A percentile compares a stretch with the other conserved stretches of the same genome.
Conservation (phyloP, 2,329 filamentous ascomycete genomes). For the Pestalotiopsis sp. region DNA sequence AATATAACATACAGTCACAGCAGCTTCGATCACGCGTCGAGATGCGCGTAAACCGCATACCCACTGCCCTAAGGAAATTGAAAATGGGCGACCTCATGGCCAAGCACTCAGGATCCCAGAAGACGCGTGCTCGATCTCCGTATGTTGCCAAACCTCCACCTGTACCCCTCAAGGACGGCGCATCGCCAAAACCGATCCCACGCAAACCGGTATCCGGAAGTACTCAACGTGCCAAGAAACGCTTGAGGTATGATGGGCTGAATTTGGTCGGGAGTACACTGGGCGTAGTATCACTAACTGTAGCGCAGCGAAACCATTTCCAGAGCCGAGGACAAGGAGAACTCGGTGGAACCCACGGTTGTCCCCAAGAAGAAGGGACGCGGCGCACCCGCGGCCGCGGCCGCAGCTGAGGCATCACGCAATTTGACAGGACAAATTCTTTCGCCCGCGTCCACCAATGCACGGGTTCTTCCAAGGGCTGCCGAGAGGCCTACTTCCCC, state of each 20-base stretch:
- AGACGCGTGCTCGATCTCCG: slow-evolving; percentile 30
- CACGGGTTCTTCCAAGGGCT: slow-evolving; percentile 51
- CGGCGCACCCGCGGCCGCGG: slow-evolving; percentile 41
- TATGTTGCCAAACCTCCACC: slow-evolving; percentile 42
- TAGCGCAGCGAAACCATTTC: slow-evolving; percentile 62
- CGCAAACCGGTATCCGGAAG: slow-evolving; percentile 36
- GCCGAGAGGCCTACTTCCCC: slow-evolving; percentile 4
- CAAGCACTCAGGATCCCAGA: slow-evolving; percentile 50
- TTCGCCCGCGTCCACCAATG: slow-evolving; percentile 83
- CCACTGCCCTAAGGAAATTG: slow-evolving; percentile 73
- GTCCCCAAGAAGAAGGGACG: slow-evolving; percentile 72
- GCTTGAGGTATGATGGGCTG: slow-evolving; percentile 48
- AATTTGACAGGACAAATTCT: slow-evolving; percentile 63
- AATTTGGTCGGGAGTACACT: background rate
- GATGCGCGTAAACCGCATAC: slow-evolving; percentile 91
- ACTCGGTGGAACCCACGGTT: slow-evolving; percentile 59
- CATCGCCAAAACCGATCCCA: slow-evolving; percentile 34
- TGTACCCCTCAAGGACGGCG: slow-evolving; percentile 53
- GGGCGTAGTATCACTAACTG: slow-evolving; percentile 14
- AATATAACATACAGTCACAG: slow-evolving; percentile 87
- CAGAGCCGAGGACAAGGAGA: slow-evolving; percentile 73
- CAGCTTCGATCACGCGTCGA: slow-evolving; percentile 85
- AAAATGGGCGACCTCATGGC: slow-evolving; percentile 80
- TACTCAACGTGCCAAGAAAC: slow-evolving; percentile 43
- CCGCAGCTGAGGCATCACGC: slow-evolving; percentile 39